Evolutionary conservation across 371 early-diverging fungal species (phyloP), one percentile per base, ranked within the genome.

Genomic region (Catenaria anguillulae): DNA sequence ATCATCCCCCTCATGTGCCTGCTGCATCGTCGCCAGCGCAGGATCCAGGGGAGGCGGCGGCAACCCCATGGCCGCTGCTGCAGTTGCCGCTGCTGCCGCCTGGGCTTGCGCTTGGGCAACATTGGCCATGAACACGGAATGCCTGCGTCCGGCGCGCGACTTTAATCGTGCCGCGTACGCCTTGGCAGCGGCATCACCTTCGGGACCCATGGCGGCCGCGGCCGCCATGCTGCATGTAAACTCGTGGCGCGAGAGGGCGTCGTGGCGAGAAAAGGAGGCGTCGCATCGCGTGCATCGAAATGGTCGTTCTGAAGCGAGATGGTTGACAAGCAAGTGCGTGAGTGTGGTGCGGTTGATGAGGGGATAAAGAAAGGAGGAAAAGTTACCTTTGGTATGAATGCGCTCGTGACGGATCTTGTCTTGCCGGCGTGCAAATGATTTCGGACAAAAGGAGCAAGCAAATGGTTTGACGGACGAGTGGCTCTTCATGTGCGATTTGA

Each of bases 371-470:
- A 15, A 46, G n/a, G 40, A 29, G 4, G 4, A 19, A 48, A 48
- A 48, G 12, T 23, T 48, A 48, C 48, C 79, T 1, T 83, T 83
- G 10, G 85, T 81, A 48, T 84, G 85, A 23, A 82, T 79, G 15
- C 83, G 77, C 42, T 74, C 77, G 63, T 85, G 85, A 12, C 85
- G 78, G 55, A 81, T 77, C 24, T 81, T 67, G 68, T 85, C 85
- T 55, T 84, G 84, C 60, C 83, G 84, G 24, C 85, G 76, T 31
- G 81, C 71, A 67, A 85, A 85, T 36, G 71, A 63, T 21, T 75
- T 60, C 2, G 69, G 45, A 33, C 76, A 76, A 21, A 70, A 50
- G 12, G 2, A 13, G 65, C 75, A 75, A 40, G 19, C 29, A 63
- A 66, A 70, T 59, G 66, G 70, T n/a, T 71, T 64, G 19, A 69